These are phyloP conservation scores for Corylus americana DNA, from an alignment of 306 rosid species.

Conservation along the genomic window DNA sequence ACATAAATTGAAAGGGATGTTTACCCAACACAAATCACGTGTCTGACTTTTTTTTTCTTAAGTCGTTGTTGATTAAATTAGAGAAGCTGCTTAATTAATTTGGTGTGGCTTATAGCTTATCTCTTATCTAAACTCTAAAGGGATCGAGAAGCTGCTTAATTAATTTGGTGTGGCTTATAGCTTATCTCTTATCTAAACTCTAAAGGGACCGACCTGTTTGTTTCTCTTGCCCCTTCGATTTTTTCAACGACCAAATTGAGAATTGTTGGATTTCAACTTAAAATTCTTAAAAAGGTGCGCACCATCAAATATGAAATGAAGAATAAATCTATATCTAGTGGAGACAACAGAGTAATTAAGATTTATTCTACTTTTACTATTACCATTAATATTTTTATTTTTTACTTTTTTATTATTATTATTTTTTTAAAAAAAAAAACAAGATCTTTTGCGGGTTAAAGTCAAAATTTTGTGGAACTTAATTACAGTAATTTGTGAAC, in stretches of 20 bases:
- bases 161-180: too few relatives aligned
- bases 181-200: not conserved
- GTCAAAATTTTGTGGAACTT: not conserved
- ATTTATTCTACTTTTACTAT: not conserved
- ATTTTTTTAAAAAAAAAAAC: too few relatives aligned
- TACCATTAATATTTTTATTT: not conserved
- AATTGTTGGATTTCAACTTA: not conserved
- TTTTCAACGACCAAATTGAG: not conserved
- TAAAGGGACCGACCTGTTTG: not conserved
- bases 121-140: not conserved
- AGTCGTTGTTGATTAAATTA: conserved; percentile 1
- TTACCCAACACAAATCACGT: too few relatives aligned
- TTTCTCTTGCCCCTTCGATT: not conserved
- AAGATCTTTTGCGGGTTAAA: not conserved
- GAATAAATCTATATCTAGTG: not conserved
- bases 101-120: too few relatives aligned
- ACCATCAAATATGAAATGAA: too few relatives aligned
- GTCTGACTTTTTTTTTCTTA: not conserved
- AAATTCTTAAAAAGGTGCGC: too few relatives aligned
- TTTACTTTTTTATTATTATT: too few relatives aligned
- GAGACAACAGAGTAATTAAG: not conserved
- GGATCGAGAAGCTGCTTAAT: not conserved
- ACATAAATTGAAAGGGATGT: too few relatives aligned
- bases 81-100: not conserved
- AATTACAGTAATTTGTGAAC: not conserved